Evolutionary conservation across 352 stramenopile genomes (phyloP).

Genomic region (Phytopythium sindhum): DNA sequence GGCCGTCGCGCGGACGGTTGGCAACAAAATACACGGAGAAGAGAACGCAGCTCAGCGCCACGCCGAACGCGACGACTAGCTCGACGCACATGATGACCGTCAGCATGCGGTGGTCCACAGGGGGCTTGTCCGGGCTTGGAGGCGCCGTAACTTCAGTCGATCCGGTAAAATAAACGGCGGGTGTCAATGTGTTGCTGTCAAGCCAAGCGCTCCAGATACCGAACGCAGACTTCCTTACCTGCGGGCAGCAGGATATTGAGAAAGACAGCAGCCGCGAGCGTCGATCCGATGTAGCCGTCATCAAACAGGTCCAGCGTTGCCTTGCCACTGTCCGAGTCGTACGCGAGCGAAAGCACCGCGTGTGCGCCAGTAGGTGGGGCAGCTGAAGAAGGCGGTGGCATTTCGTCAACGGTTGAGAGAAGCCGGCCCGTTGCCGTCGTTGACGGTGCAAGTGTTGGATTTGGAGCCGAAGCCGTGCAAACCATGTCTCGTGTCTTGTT

Average conservation of each 20-base stretch:
- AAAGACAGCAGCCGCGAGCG: slow-evolving; percentile 51
- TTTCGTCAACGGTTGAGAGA: not conserved
- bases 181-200: not conserved
- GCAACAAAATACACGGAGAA: slow-evolving; percentile 88
- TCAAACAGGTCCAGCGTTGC: slow-evolving; percentile 33
- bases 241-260: slow-evolving; percentile 75
- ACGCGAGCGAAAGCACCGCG: slow-evolving; percentile 35
- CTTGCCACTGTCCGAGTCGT: slow-evolving; percentile 35
- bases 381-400: not conserved
- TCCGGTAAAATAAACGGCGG: not conserved
- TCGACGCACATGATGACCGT: slow-evolving; percentile 87
- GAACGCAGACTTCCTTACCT: slow-evolving; percentile 22
- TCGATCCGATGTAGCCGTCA: slow-evolving; percentile 53
- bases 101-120: slow-evolving; percentile 79
- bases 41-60: slow-evolving; percentile 77
- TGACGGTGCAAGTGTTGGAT: not conserved
- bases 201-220: not conserved
- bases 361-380: not conserved
- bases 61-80: slow-evolving; percentile 75
- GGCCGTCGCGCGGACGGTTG: slow-evolving; percentile 61
- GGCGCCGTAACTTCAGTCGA: slow-evolving; percentile 42
- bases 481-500: slow-evolving; percentile 77
- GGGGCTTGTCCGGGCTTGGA: slow-evolving; percentile 69
- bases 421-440: not conserved
- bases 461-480: slow-evolving; percentile 27